Evolutionary conservation across 208 protist species (phyloP), one percentile per base, ranked within the genome.

Genomic region (Wallacemonas rigidus): DNA sequence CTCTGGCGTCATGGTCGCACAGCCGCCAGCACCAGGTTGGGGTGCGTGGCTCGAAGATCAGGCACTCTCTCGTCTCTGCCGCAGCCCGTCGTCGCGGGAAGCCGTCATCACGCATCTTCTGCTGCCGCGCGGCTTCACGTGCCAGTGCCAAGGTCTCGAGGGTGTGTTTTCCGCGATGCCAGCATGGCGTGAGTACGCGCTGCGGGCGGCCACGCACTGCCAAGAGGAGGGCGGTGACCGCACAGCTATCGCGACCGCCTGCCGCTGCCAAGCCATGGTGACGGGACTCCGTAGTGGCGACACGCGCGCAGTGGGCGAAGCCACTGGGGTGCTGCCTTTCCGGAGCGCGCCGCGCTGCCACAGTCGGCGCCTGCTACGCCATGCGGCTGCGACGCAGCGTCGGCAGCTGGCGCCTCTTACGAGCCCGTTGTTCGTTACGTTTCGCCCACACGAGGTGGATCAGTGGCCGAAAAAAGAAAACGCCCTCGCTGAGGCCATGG

Each of bases 171-270:
- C 74, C 8, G 65, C 76, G 50, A 58, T 57, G 56, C 48, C 51
- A 35, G 61, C 41, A 14, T 83, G 79, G 79, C 70, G 75, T 51
- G 60, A 5, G 35, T 83, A 83, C 67, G 74, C 74, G 26, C 62
- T 79, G 65, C 44, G 43, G 2, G 68, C 58, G 35, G 54, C 75
- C n/a, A 65, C 63, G 12, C 69, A 64, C 17, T 35, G 60, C 17
- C 54, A 50, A 17, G 43, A 39, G n/a, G 68, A 69, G 17, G 26
- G 26, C 26, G 0, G 26, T 26, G 26, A 26, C 26, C 26, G 26
- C 26, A 26, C 26, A 26, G 53, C 39, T 8, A 67, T 38, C 45
- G 56, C 58, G 45, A 12, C 45, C 12, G 67, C 73, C 26, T 11
- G 51, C 40, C 15, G 6, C 14, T 65, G 60, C 43, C 60, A 41